A percentile compares a stretch with the other conserved stretches of the same genome.
Evolutionary conservation across 1,139 yeast genomes (phyloP).

Genomic region (Candida freyschussii): DNA sequence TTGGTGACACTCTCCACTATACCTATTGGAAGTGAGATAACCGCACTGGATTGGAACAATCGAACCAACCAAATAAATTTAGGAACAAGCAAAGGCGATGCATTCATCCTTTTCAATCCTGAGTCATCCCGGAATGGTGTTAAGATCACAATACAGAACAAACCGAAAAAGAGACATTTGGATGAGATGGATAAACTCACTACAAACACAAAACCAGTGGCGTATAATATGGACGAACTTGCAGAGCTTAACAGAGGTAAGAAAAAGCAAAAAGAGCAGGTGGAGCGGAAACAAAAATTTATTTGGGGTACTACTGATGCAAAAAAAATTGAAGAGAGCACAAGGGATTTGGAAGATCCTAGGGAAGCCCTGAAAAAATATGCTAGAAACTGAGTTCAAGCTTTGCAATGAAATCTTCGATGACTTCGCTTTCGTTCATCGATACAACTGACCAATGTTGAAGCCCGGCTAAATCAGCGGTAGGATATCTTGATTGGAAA

Average conservation of each 20-base stretch:
- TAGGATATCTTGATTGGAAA: background rate
- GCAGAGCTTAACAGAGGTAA: constrained; percentile 13
- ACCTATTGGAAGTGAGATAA: constrained; percentile 17
- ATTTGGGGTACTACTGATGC: constrained; percentile 14
- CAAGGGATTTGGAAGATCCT: constrained; percentile 31
- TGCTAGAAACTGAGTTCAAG: constrained; percentile 31
- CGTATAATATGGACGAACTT: constrained; percentile 23
- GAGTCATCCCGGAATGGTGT: constrained; percentile 33
- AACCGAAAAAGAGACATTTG: constrained; percentile 32
- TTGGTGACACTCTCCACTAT: constrained; percentile 28
- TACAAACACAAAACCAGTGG: constrained; percentile 26
- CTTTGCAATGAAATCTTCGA: constrained; percentile 7
- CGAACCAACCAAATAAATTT: constrained; percentile 32
- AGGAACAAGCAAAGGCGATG: constrained; percentile 30
- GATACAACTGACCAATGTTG: background rate
- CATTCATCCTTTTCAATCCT: constrained; percentile 33
- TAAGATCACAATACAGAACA: constrained; percentile 29
- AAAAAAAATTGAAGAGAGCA: constrained; percentile 7
- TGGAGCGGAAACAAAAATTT: constrained; percentile 5
- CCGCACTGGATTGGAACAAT: constrained; percentile 29
- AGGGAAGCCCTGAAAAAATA: constrained; percentile 33
- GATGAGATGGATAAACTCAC: constrained; percentile 28
- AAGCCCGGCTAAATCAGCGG: background rate
- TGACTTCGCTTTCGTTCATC: constrained; percentile 2
- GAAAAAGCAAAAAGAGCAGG: constrained; percentile 7